Evolutionary conservation across 345 rosid species (phyloP).

Genomic region (Trapa bicornis): DNA sequence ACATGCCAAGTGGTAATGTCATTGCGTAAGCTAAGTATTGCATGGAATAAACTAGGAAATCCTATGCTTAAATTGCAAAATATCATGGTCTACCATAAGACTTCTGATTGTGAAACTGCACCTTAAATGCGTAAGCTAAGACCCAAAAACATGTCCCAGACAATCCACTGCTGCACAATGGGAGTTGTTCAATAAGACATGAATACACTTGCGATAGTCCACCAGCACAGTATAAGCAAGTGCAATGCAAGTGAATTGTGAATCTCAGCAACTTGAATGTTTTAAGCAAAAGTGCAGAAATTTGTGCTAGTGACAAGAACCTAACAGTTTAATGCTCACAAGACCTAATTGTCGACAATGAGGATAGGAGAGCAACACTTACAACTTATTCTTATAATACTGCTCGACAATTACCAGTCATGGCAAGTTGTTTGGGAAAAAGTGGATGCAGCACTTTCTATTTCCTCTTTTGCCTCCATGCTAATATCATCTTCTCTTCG

Average conservation of each 20-base stretch:
- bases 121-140: neutral
- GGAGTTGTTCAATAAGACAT: neutral
- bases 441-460: neutral
- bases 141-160: too few relatives aligned
- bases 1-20: neutral
- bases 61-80: neutral
- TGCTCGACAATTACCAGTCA: neutral
- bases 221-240: neutral
- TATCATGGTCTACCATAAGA: neutral
- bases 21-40: neutral
- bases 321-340: neutral
- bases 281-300: neutral
- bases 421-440: neutral
- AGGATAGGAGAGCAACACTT: neutral
- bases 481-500: constrained; percentile 16
- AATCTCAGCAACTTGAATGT: neutral
- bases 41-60: neutral
- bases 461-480: constrained; percentile 17
- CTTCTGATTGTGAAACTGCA: neutral
- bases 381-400: neutral
- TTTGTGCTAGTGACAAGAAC: neutral
- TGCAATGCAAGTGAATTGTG: neutral
- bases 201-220: neutral
- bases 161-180: too few relatives aligned
- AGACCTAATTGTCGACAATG: too few relatives aligned